Evolutionary conservation across 2,329 filamentous ascomycete species (phyloP), one percentile per base, ranked within the genome.

Genomic region (Exophiala oligosperma): DNA sequence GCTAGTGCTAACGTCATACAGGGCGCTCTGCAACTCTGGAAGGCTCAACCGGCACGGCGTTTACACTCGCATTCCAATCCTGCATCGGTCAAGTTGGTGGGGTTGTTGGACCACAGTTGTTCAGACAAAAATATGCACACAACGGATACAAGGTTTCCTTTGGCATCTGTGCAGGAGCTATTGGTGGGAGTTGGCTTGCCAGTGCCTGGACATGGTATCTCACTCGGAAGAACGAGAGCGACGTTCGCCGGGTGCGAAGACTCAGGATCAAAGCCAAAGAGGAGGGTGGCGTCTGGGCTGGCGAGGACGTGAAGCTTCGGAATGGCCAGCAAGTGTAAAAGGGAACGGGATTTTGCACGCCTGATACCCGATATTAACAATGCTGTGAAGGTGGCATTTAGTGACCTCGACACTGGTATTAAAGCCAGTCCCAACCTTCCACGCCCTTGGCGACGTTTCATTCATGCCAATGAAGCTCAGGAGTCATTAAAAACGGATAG

Each of bases 61-160:
- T 81, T 64, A 73, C 76, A 1, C 79, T 81, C 54, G 78, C 74
- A 0, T 81, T 81, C 53, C 77, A 79, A 51, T 80, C 80, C 60
- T 77, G 74, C 56, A 79, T 80, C 62, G 78, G 78, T 0, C 77
- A 81, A 60, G 78, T 81, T 17, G 79, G 78, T 3, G 77, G 76
- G 14, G 77, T 77, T 1, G 72, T 80, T 9, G 78, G 77, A 0
- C 74, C 78, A 8, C 78, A 81, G 64, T 73, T 80, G 23, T 81
- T 81, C 62, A 68, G 71, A 40, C 72, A 70, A 32, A 70, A 70
- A 38, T 81, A 77, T 52, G 77, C 77, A 6, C 77, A 77, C 1
- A 71, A 72, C n/a, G 71, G 73, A 23, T 81, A 81, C 62, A 73
- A 70, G 28, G 66, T 73, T 2, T 72, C 74, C 0, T 81, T 81